Evolutionary conservation across 306 rosid species (phyloP), one percentile per base, ranked within the genome.

Genomic region (Hippophae rhamnoides): DNA sequence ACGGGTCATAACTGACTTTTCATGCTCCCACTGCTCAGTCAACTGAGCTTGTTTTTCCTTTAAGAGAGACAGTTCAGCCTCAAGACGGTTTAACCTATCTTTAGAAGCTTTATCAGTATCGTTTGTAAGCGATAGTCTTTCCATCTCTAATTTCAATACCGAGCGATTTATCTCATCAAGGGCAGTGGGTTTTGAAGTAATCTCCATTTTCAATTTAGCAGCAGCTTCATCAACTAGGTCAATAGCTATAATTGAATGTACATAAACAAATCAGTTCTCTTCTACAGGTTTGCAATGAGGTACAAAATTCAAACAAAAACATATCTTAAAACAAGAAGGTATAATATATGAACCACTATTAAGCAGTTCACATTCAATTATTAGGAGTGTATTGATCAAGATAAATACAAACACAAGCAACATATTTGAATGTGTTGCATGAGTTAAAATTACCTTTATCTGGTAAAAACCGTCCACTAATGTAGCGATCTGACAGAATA

Each of bases 181-280:
- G 41, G 86, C 95, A 58, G 93, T 85, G 58, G 99, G 99, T 64
- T 92, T 92, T 58, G 99, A 92, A 47, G 99, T 92, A 70, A 92
- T 92, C 65, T 92, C 99, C 96, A 92, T 92, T 78, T 92, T 92
- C 74, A 92, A 74, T 76, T 92, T 92, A 23, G 99, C 99, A 51
- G 99, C 99, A 44, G 99, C 99, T 81, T 92, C 99, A 63, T 92
- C 99, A 69, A 88, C 99, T 57, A 92, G 74, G 80, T 92, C 99
- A 61, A 92, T 92, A 72, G 99, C 99, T 92, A 86, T 61, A 68
- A 78, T 68, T 12, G 52, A 50, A 49, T 12, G 69, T 70, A 54
- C 25, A 66, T 52, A 64, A 31, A 31, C 1, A 31, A 31, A 31
- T 31, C 38, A 31, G 38, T 31, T 31, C 5, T 31, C 38, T 2